Base-by-base conservation (phyloP, 2,329 filamentous ascomycete genomes). In the Tolypocladium cylindrosporum region DNA sequence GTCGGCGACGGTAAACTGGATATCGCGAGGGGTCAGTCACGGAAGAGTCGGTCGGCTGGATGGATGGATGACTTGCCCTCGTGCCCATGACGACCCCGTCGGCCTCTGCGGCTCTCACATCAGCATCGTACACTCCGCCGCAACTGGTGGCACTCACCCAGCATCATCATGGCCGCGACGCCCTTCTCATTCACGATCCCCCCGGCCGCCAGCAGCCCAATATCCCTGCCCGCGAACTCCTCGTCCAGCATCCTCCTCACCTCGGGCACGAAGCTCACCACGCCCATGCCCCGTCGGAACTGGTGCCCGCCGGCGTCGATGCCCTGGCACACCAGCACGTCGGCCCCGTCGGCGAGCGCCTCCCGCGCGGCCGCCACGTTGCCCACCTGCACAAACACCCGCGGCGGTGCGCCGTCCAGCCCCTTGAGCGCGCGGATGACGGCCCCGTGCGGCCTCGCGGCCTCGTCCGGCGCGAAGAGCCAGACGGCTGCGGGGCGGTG, bases 301-400 rank as follows among this genome's bases (percentile, higher is more conserved):
- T 85, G 84, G 65, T 88, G 85, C 0, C 85, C 85, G 9, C 84
- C 85, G 1, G 84, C 85, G 69, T 88, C 85, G 7, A 77, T 75
- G 3, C 85, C 85, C 68, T 88, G 85, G 6, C 82, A 76, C 8
- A 88, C 81, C 2, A 88, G 64, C 36, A 81, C 82, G 63, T 88
- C 83, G 0, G 81, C 71, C 0, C 77, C 79, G 27, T 77, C 72
- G n/a, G 61, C 54, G 1, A 77, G 72, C 0, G 77, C 79, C 58
- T 77, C 75, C 13, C 78, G 56, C 10, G 84, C 84, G 9, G 83
- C 78, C 0, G 69, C 67, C 2, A 87, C 80, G 40, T 79, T 85
- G 43, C 85, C 85, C 14, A 86, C 75, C 66, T 88, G 85, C 1
- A 86, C 75, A 68, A 85, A 84, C 9, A 86, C 76, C 59, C 75